These are phyloP conservation scores for Malassezia yamatoensis DNA, from an alignment of 1,284 basidiomycete genomes.

Conservation along the genomic window DNA sequence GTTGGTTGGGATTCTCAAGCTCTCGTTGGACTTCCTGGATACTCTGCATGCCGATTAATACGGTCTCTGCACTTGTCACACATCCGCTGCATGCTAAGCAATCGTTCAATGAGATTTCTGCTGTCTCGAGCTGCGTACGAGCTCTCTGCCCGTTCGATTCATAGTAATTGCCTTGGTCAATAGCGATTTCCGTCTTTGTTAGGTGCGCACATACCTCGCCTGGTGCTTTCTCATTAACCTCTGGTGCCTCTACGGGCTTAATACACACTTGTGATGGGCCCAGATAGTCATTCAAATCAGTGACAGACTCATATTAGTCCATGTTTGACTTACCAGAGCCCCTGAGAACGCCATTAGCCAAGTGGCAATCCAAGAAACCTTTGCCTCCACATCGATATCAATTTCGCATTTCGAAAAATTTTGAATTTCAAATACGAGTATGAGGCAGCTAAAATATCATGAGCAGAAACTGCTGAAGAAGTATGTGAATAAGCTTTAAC, in stretches of 20 bases:
- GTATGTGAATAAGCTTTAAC: slow-evolving; percentile 20
- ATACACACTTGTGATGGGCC: slow-evolving; percentile 95
- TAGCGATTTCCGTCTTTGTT: slow-evolving; percentile 65
- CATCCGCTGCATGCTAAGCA: slow-evolving; percentile 91
- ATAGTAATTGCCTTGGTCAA: slow-evolving; percentile 73
- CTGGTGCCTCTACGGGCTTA: slow-evolving; percentile 63
- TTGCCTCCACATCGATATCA: neutral
- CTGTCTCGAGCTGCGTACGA: slow-evolving; percentile 49
- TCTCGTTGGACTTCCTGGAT: slow-evolving; percentile 71
- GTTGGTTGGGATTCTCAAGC: slow-evolving; percentile 15
- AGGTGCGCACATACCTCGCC: neutral
- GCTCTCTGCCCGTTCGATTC: slow-evolving; percentile 50
- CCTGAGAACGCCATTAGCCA: slow-evolving; percentile 73
- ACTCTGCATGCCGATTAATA: slow-evolving; percentile 92
- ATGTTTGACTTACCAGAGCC: slow-evolving; percentile 55
- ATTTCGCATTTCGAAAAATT: neutral
- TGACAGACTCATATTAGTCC: slow-evolving; percentile 51
- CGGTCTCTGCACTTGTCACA: slow-evolving; percentile 93
- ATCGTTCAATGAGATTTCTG: slow-evolving; percentile 89
- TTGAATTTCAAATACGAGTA: slow-evolving; percentile 10
- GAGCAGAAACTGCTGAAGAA: slow-evolving; percentile 48
- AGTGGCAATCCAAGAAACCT: neutral
- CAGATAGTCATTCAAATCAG: slow-evolving; percentile 95
- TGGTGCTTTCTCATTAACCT: slow-evolving; percentile 52
- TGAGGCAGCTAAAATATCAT: slow-evolving; percentile 46